Conservation (phyloP, 306 rosid species). For the Ceratonia siliqua region DNA sequence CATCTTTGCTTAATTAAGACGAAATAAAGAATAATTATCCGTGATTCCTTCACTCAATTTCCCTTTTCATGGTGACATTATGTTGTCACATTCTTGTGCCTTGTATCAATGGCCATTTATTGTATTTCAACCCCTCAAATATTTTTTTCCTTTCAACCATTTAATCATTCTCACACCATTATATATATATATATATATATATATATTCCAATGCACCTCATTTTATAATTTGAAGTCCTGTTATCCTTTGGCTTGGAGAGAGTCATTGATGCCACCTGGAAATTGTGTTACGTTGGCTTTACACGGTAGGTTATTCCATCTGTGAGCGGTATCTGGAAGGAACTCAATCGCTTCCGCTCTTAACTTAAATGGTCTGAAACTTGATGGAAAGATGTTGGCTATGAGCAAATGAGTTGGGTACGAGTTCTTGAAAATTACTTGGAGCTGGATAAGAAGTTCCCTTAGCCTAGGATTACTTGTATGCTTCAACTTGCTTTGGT, state of each 20-base stretch:
- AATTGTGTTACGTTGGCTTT: not conserved
- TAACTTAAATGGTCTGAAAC: not conserved
- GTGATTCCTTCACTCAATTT: not conserved
- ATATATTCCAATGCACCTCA: not conserved
- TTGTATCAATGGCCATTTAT: not conserved
- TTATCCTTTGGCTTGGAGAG: not conserved
- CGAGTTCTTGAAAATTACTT: not conserved
- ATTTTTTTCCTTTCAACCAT: not conserved
- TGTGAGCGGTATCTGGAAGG: not conserved
- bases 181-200: not conserved
- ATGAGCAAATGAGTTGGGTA: not conserved
- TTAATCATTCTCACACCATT: not conserved
- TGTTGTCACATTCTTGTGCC: not conserved
- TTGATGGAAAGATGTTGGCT: not conserved
- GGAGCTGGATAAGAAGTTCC: not conserved
- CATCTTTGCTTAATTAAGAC: slow-evolving; percentile 13
- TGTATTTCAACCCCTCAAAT: not conserved
- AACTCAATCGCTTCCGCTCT: not conserved
- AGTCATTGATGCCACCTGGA: not conserved
- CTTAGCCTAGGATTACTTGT: not conserved
- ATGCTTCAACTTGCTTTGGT: not conserved
- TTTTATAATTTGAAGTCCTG: not conserved
- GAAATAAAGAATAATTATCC: not conserved
- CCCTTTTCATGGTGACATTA: not conserved
- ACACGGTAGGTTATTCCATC: not conserved